Evolutionary conservation across 441 rosid genomes (phyloP).

Genomic region (Caryocar brasiliense): DNA sequence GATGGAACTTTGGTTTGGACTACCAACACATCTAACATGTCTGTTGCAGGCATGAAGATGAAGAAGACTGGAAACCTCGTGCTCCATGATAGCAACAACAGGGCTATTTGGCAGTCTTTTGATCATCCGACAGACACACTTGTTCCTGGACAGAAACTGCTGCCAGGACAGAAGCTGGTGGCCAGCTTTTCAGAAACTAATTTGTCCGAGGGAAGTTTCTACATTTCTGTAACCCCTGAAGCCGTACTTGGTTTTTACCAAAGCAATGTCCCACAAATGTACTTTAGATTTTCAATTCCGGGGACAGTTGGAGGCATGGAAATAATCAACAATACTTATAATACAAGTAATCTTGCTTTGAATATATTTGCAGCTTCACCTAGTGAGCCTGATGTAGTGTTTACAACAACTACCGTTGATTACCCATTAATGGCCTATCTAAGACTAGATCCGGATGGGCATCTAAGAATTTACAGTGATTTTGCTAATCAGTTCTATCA

Average conservation of each 20-base stretch:
- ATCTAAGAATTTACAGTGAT: background rate
- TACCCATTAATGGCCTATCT: background rate
- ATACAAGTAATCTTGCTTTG: background rate
- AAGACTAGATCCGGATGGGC: slow-evolving; percentile 4
- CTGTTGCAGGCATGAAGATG: background rate
- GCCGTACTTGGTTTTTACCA: background rate
- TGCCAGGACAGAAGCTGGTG: background rate
- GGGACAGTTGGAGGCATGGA: background rate
- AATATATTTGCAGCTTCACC: background rate
- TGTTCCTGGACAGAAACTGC: background rate
- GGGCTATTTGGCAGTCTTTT: slow-evolving; percentile 7
- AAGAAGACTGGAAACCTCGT: slow-evolving; percentile 7
- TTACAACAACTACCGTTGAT: too few species aligned
- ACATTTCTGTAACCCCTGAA: background rate
- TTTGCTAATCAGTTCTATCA: too few species aligned
- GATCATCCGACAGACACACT: slow-evolving; percentile 2
- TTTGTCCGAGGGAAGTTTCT: background rate
- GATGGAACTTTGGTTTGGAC: slow-evolving; percentile 6
- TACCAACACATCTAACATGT: background rate
- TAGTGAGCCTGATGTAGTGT: too few species aligned
- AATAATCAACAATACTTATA: background rate
- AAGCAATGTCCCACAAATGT: slow-evolving; percentile 2
- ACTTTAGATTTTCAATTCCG: background rate
- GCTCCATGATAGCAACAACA: background rate
- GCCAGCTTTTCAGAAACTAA: slow-evolving; percentile 1